Conservation (phyloP, 306 rosid species). For the Arachis stenosperma region DNA sequence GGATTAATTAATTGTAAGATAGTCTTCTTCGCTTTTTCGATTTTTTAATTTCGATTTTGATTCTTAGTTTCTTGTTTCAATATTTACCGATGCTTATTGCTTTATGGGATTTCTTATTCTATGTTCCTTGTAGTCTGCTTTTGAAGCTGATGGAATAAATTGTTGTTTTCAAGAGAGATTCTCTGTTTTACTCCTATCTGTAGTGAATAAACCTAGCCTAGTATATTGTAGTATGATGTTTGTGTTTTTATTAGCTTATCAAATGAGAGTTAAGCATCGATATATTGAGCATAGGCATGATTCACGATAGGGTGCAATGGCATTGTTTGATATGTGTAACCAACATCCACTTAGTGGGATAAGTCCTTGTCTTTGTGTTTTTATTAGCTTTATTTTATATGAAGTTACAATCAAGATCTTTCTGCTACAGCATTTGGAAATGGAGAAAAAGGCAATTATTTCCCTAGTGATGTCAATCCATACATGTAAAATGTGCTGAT, state of each 20-base stretch:
- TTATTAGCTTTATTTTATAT: too few species aligned
- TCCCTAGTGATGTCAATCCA: not conserved
- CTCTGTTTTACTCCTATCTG: not conserved
- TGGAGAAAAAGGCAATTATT: not conserved
- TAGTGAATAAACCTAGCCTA: slow-evolving; percentile 1
- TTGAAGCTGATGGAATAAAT: not conserved
- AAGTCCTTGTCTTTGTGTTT: too few species aligned
- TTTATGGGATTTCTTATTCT: not conserved
- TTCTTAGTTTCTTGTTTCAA: too few species aligned
- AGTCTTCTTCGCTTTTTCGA: not conserved
- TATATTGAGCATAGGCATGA: too few species aligned
- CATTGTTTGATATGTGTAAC: too few species aligned
- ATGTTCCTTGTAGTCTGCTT: not conserved
- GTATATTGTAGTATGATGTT: not conserved
- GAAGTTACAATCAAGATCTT: not conserved
- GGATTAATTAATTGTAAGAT: not conserved
- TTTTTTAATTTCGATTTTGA: too few species aligned
- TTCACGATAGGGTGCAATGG: too few species aligned
- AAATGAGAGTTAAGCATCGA: too few species aligned
- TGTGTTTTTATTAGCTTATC: too few species aligned
- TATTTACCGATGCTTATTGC: not conserved
- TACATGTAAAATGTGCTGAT: not conserved
- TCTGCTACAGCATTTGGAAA: not conserved
- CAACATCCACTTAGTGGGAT: too few species aligned
- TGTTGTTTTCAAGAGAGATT: not conserved